Evolutionary conservation across 2,329 filamentous ascomycete genomes (phyloP).

Genomic region (Pseudogymnoascus verrucosus): DNA sequence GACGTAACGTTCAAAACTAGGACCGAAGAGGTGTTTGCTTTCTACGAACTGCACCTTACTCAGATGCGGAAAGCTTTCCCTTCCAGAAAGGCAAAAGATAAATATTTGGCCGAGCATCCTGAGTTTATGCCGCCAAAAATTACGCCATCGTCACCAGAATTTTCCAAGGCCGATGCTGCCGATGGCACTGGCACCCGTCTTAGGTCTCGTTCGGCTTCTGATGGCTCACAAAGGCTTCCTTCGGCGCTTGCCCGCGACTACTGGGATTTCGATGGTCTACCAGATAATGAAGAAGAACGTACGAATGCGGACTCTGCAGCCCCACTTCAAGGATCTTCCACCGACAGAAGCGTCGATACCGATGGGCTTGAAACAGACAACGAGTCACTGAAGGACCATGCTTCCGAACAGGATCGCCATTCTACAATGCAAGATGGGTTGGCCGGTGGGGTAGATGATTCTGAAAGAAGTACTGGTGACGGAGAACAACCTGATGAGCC

Average conservation of each 20-base stretch:
- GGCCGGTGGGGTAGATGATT: not conserved
- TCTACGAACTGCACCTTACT: slow-evolving; percentile 1
- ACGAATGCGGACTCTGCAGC: not conserved
- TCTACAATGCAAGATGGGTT: not conserved
- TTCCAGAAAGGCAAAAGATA: not conserved
- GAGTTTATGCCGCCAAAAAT: not conserved
- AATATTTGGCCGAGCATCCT: slow-evolving; percentile 1
- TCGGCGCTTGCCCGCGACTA: not conserved
- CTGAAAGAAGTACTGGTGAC: not conserved
- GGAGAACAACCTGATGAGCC: not conserved
- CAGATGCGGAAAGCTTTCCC: slow-evolving; percentile 2
- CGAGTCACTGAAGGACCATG: not conserved
- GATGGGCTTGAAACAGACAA: not conserved
- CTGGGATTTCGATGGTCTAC: not conserved
- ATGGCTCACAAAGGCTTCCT: not conserved
- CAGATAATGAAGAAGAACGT: not conserved
- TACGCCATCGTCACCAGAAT: not conserved
- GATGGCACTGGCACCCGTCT: not conserved
- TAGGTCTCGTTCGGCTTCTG: not conserved
- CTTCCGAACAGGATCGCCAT: not conserved
- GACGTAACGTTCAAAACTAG: not conserved
- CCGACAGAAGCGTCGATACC: not conserved
- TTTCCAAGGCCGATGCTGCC: not conserved
- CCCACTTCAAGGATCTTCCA: not conserved
- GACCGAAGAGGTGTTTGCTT: slow-evolving; percentile 3